phyloP scores from a whole-genome alignment of 2,329 filamentous ascomycete genomes.

The Fusarium luffae region DNA sequence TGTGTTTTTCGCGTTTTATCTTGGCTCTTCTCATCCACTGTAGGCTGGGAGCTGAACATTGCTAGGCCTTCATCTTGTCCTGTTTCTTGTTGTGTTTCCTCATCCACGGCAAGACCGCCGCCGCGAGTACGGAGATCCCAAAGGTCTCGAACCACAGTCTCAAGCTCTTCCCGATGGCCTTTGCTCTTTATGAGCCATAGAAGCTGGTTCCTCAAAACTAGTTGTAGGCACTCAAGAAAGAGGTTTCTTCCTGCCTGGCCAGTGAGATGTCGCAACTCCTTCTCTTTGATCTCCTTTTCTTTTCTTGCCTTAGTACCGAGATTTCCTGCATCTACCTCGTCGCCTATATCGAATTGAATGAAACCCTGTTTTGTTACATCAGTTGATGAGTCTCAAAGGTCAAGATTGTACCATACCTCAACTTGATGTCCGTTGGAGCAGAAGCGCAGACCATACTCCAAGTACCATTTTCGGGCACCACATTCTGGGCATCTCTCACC shows the following conservation, averaged over 20 bases:
- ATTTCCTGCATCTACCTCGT: constrained; percentile 77
- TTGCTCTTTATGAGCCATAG: constrained; percentile 76
- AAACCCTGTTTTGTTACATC: constrained; percentile 55
- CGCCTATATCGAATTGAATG: constrained; percentile 67
- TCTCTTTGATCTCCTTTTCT: constrained; percentile 67
- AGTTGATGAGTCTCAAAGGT: background rate
- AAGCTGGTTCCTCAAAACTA: constrained; percentile 85
- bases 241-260: constrained; percentile 79
- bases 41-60: constrained; percentile 55
- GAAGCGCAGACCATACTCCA: constrained; percentile 80
- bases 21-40: constrained; percentile 30
- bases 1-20: constrained; percentile 33
- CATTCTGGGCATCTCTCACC: constrained; percentile 72
- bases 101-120: constrained; percentile 50
- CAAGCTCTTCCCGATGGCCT: constrained; percentile 76
- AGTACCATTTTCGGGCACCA: constrained; percentile 76
- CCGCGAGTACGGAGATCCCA: constrained; percentile 78
- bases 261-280: constrained; percentile 64
- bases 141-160: constrained; percentile 82
- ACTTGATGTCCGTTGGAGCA: constrained; percentile 85
- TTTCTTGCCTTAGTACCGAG: constrained; percentile 66
- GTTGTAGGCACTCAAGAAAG: constrained; percentile 85
- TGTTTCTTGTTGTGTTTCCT: constrained; percentile 33
- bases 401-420: constrained; percentile 61
- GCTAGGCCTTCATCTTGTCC: constrained; percentile 46